phyloP scores from a whole-genome alignment of 2,329 filamentous ascomycete genomes.

The Fusarium avenaceum region DNA sequence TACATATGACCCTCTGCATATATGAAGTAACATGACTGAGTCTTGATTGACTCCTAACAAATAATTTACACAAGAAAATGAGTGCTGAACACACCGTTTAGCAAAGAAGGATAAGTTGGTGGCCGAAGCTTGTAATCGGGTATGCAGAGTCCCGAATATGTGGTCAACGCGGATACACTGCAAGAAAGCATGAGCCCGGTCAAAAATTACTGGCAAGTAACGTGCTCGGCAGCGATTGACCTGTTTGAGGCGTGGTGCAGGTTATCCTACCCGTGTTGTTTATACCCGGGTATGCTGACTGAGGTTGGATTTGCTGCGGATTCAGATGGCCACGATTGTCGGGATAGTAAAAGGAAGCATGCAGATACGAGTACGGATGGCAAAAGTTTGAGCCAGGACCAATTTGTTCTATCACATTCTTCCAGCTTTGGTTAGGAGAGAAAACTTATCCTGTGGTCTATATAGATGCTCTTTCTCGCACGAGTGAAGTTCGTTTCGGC shows the following conservation, averaged over 20 bases:
- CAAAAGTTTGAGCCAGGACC: not conserved
- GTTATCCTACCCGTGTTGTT: too few relatives aligned
- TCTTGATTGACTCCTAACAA: too few relatives aligned
- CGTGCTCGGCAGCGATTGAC: not conserved
- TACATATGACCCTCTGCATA: too few relatives aligned
- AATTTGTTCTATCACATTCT: not conserved
- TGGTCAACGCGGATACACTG: fast-evolving
- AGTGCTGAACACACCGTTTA: not conserved
- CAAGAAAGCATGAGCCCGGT: not conserved
- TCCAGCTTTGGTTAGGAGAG: not conserved
- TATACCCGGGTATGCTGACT: not conserved
- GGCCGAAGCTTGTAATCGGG: not conserved
- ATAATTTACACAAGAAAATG: too few relatives aligned
- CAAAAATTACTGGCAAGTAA: not conserved
- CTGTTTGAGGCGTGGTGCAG: too few relatives aligned
- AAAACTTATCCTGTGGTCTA: not conserved
- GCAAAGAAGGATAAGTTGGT: not conserved
- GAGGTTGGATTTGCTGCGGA: not conserved
- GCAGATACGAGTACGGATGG: not conserved
- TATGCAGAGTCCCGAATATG: not conserved
- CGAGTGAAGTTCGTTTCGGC: too few relatives aligned
- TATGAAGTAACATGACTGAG: too few relatives aligned
- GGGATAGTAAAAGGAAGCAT: not conserved
- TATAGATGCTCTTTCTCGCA: not conserved
- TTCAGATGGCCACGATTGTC: not conserved